Evolutionary conservation across 306 rosid genomes (phyloP).

Genomic region (Erythrophleum fordii): DNA sequence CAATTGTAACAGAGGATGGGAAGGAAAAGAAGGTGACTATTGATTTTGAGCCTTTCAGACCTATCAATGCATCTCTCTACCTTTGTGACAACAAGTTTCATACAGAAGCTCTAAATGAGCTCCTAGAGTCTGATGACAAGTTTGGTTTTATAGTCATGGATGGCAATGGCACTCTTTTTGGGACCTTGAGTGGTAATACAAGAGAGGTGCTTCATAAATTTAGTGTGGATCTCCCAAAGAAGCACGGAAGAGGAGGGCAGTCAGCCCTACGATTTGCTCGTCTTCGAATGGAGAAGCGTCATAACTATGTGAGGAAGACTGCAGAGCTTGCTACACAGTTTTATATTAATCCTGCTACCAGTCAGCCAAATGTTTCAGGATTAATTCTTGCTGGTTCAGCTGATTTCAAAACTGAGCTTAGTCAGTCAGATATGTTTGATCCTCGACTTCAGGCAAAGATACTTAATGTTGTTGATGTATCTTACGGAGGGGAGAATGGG

Average conservation of each 20-base stretch:
- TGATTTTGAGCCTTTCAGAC: conserved; percentile 26
- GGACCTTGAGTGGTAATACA: conserved; percentile 70
- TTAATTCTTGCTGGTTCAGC: conserved; percentile 31
- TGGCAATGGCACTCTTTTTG: conserved; percentile 72
- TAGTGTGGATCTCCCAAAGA: conserved; percentile 73
- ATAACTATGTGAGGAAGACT: conserved; percentile 61
- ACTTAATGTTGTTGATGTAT: conserved; percentile 25
- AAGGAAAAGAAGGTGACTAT: conserved; percentile 31
- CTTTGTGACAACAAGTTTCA: conserved; percentile 28
- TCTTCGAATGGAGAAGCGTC: conserved; percentile 77
- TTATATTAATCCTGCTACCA: conserved; percentile 25
- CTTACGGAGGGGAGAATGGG: conserved; percentile 26
- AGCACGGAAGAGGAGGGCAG: conserved; percentile 79
- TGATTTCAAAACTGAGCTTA: conserved; percentile 32
- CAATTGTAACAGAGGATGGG: conserved; percentile 22
- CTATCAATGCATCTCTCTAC: conserved; percentile 18
- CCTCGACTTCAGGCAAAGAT: conserved; percentile 25
- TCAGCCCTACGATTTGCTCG: conserved; percentile 76
- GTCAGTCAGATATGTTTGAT: conserved; percentile 34
- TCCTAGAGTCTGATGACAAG: conserved; percentile 68
- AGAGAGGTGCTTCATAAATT: conserved; percentile 71
- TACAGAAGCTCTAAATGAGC: conserved; percentile 20
- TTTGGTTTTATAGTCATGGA: conserved; percentile 75
- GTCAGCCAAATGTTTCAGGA: conserved; percentile 29
- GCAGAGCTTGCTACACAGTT: conserved; percentile 70